A percentile compares a stretch with the other conserved stretches of the same genome.
phyloP scores from a whole-genome alignment of 1,139 yeast genomes.

The Geotrichum klebahnii region DNA sequence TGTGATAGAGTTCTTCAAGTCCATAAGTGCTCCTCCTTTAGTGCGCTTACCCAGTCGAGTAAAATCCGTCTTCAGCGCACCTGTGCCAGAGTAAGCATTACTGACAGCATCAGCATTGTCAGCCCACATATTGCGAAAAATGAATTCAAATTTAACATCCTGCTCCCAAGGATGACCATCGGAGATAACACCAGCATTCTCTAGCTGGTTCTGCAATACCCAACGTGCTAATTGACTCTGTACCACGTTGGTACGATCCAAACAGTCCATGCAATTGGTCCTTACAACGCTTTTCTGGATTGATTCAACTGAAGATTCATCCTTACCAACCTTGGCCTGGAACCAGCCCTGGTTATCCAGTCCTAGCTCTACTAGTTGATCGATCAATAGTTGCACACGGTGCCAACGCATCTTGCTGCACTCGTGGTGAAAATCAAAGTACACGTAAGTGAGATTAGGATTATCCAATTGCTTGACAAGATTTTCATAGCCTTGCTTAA shows the following conservation, averaged over 20 bases:
- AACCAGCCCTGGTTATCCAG: slow-evolving; percentile 59
- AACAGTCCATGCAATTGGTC: slow-evolving; percentile 98
- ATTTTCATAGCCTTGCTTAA: slow-evolving; percentile 76
- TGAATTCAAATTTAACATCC: slow-evolving; percentile 58
- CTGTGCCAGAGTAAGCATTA: slow-evolving; percentile 90
- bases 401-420: slow-evolving; percentile 95
- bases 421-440: slow-evolving; percentile 97
- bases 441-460: slow-evolving; percentile 61
- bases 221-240: slow-evolving; percentile 87
- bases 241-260: slow-evolving; percentile 95
- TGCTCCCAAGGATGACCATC: slow-evolving; percentile 36
- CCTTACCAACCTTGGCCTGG: slow-evolving; percentile 35
- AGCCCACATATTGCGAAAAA: slow-evolving; percentile 92
- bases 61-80: slow-evolving; percentile 93
- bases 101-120: slow-evolving; percentile 96
- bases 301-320: slow-evolving; percentile 36
- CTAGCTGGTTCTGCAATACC: slow-evolving; percentile 75
- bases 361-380: slow-evolving; percentile 60
- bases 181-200: slow-evolving; percentile 41
- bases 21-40: slow-evolving; percentile 73
- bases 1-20: slow-evolving; percentile 75
- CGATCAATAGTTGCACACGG: slow-evolving; percentile 72
- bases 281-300: slow-evolving; percentile 71
- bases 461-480: slow-evolving; percentile 62
- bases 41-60: slow-evolving; percentile 94